Conservation (phyloP, 2,329 filamentous ascomycete species). For the Alternaria conjuncta region DNA sequence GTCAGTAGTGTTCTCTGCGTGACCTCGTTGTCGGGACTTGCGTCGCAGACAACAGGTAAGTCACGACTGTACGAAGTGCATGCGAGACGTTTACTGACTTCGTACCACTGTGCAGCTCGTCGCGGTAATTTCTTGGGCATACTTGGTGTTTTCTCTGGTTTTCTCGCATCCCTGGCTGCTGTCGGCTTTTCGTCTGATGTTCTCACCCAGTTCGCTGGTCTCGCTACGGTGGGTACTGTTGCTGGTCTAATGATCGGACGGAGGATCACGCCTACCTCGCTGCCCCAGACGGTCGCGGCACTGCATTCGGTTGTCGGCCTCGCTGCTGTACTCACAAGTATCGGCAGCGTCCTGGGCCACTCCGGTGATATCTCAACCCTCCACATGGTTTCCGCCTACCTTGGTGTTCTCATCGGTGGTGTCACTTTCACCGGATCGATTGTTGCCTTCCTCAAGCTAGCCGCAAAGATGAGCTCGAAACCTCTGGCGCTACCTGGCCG, state of each 20-base stretch:
- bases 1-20: constrained; percentile 87
- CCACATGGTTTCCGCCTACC: constrained; percentile 84
- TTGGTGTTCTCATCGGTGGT: constrained; percentile 84
- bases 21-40: constrained; percentile 76
- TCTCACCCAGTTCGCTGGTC: constrained; percentile 77
- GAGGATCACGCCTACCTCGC: constrained; percentile 83
- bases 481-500: constrained; percentile 75
- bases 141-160: constrained; percentile 81
- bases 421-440: constrained; percentile 92
- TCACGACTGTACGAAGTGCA: background rate
- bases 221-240: constrained; percentile 75
- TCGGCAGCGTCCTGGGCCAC: constrained; percentile 82
- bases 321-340: constrained; percentile 85
- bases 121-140: constrained; percentile 88
- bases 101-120: constrained; percentile 58
- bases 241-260: constrained; percentile 78
- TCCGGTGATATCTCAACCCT: constrained; percentile 76
- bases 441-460: constrained; percentile 86
- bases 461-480: constrained; percentile 79
- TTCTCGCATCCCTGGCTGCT: constrained; percentile 80
- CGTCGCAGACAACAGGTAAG: constrained; percentile 72
- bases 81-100: background rate
- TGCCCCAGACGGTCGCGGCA: constrained; percentile 88
- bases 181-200: constrained; percentile 82
- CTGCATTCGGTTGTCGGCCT: constrained; percentile 90